Base-by-base conservation (phyloP, 2,329 filamentous ascomycete genomes). In the Penicillium sp. region DNA sequence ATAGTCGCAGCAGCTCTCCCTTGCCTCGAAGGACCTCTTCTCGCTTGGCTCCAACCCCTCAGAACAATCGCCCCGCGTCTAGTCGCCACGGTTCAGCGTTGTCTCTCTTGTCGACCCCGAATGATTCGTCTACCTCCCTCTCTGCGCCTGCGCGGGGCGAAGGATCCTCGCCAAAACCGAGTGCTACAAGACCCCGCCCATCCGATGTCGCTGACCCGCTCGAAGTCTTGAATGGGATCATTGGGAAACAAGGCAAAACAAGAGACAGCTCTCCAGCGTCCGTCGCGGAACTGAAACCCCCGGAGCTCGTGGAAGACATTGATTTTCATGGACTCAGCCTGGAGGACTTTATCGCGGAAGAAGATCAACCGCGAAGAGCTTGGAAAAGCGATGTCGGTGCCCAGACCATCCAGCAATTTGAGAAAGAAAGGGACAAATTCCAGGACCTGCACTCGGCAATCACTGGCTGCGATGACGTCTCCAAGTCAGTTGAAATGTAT, bases 381-480 rank as follows among this genome's bases (percentile, higher is more conserved):
- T 43, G 53, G 10, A 56, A 58, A 39, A 65, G 59, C 41, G 61
- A 72, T 65, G 59, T 71, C 63, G 73, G 69, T 59, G 72, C 71
- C 40, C 83, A 87, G 66, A 82, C 81, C 43, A 71, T 81, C 52
- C 81, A 86, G 72, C 84, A 90, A 71, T 88, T 89, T 66, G 85
- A 93, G 67, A 79, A 79, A 57, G 88, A 95, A 57, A 87, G 85
- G 67, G 77, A 84, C 61, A 90, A 85, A 62, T 95, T 95, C 61
- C 85, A 96, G 67, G 88, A 94, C 49, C 77, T 98, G 35, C 93
- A 97, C 69, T 82, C 80, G 61, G 94, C 90, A 4, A 97, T 98
- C 61, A 63, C 76, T 35, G 87, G 88, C 43, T 98, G 91, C 72
- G 93, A 98, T 69, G 86, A 95, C 65, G 88, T 97, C 44, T 78